A percentile compares a stretch with the other conserved stretches of the same genome.
Conservation (phyloP, 257 asterid genomes). For the Solanum virginianum region DNA sequence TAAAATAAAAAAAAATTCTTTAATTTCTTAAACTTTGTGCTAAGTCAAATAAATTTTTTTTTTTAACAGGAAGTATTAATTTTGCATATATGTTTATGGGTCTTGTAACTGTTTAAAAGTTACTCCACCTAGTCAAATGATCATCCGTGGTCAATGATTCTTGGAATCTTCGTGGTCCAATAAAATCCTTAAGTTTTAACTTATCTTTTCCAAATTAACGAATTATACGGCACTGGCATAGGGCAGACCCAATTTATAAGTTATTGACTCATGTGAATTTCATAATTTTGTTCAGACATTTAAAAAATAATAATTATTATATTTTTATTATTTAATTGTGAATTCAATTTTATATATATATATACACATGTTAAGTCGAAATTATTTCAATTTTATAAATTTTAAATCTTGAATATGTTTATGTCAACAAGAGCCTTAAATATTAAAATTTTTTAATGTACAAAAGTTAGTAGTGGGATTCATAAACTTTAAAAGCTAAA, state of each 20-base stretch:
- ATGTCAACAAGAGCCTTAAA: neutral
- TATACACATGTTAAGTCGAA: neutral
- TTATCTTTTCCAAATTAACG: neutral
- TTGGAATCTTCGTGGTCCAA: neutral
- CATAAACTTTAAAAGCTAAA: neutral
- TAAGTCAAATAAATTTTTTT: too few relatives aligned
- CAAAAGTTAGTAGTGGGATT: neutral
- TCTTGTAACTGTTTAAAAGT: neutral
- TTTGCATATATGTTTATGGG: neutral
- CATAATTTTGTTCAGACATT: neutral
- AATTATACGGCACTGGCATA: neutral
- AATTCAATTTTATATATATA: neutral
- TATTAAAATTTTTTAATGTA: neutral
- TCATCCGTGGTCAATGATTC: too few relatives aligned
- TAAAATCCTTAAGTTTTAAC: neutral
- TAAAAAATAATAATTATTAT: too few relatives aligned
- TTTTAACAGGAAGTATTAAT: neutral
- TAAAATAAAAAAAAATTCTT: too few relatives aligned
- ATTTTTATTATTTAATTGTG: neutral
- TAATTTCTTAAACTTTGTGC: too few relatives aligned
- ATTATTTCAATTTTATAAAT: neutral
- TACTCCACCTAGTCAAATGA: neutral
- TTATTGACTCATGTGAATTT: neutral
- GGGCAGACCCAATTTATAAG: neutral
- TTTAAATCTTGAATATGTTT: neutral